Evolutionary conservation across 2,329 filamentous ascomycete genomes (phyloP).

Genomic region (Cercospora beticola): DNA sequence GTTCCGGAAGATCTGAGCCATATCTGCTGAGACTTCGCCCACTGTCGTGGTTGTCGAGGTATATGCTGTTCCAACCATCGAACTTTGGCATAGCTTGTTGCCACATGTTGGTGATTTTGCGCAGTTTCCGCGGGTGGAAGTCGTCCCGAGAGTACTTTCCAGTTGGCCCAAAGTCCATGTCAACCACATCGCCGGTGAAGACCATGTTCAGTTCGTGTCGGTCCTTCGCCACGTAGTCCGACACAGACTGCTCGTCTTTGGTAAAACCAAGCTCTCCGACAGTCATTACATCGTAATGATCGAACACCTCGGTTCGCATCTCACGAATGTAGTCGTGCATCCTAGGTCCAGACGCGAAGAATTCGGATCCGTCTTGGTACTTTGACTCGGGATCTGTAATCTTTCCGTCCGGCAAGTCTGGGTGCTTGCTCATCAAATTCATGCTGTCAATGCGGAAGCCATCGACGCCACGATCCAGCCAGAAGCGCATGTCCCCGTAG

Average conservation of each 20-base stretch:
- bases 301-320: conserved; percentile 43
- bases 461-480: conserved; percentile 43
- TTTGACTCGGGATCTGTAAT: conserved; percentile 38
- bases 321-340: conserved; percentile 51
- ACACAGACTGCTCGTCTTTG: conserved; percentile 36
- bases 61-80: conserved; percentile 63
- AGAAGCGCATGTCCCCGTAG: conserved; percentile 49
- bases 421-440: conserved; percentile 49
- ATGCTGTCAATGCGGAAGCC: conserved; percentile 52
- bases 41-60: conserved; percentile 66
- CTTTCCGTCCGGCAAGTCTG: conserved; percentile 43
- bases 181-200: conserved; percentile 66
- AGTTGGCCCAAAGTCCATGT: conserved; percentile 49
- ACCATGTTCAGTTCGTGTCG: conserved; percentile 67
- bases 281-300: conserved; percentile 51
- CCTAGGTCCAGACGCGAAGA: conserved; percentile 38
- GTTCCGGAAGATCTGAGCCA: conserved; percentile 55
- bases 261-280: conserved; percentile 52
- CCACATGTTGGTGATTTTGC: conserved; percentile 57
- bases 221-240: conserved; percentile 49
- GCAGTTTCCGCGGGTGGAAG: conserved; percentile 49
- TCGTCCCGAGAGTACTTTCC: conserved; percentile 50
- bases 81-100: conserved; percentile 60
- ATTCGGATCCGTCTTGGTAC: conserved; percentile 22
- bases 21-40: conserved; percentile 59